Evolutionary conservation across 805 yeast species (phyloP).

Genomic region (Cyberlindnera misumaiensis): DNA sequence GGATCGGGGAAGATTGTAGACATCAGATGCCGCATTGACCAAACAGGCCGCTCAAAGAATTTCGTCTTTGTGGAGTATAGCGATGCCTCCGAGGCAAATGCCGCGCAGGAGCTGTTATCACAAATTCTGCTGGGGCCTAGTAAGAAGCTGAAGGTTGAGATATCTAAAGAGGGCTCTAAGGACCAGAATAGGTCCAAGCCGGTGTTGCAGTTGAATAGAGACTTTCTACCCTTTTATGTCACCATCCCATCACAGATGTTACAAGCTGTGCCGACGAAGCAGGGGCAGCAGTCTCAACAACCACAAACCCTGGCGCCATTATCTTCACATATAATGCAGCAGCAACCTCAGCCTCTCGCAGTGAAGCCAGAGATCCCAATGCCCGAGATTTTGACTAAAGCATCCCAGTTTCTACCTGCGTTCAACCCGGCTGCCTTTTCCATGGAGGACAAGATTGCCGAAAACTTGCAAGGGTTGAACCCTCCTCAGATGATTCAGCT

Average conservation of each 20-base stretch:
- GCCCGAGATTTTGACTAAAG: conserved; percentile 45
- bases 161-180: conserved; percentile 55
- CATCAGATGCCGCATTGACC: conserved; percentile 36
- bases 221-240: conserved; percentile 50
- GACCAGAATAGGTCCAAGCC: conserved; percentile 31
- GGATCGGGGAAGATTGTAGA: conserved; percentile 70
- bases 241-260: conserved; percentile 36
- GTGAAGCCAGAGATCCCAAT: conserved; percentile 22
- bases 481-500: conserved; percentile 68
- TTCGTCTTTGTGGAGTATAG: conserved; percentile 58
- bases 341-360: conserved; percentile 3
- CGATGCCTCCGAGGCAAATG: conserved; percentile 44
- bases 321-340: not conserved
- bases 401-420: conserved; percentile 50
- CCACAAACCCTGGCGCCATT: conserved; percentile 6
- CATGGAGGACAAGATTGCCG: conserved; percentile 51
- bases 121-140: conserved; percentile 41
- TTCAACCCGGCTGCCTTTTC: conserved; percentile 38
- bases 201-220: conserved; percentile 36
- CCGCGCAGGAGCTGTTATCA: conserved; percentile 38
- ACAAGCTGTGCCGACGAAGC: not conserved
- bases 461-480: conserved; percentile 55
- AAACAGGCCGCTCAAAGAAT: conserved; percentile 54
- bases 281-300: conserved; percentile 3
- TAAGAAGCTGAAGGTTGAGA: conserved; percentile 44